Evolutionary conservation across 192 early-diverging fungal species (phyloP), one percentile per base, ranked within the genome.

Genomic region (Entomortierella lignicola): DNA sequence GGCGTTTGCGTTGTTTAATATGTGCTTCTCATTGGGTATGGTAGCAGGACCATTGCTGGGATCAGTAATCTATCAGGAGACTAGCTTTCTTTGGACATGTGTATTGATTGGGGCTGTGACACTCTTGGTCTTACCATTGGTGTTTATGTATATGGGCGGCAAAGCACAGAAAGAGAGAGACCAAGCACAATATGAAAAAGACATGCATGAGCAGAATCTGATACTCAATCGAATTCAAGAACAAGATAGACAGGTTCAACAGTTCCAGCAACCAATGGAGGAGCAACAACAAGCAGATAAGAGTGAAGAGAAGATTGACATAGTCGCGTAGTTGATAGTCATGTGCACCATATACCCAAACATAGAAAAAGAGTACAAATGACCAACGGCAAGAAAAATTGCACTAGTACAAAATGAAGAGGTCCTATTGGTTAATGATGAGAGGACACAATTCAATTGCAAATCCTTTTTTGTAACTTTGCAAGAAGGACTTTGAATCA

Each of bases 1-100:
- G 17, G 77, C 80, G 7, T 83, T 81, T 69, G 80, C 81, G 12
- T 29, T 83, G 23, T 83, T 84, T 59, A 86, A 86, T 70, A 79
- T 81, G 34, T 74, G 71, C 15, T 86, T 80, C 58, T 66, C 63
- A 1, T 23, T 74, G 27, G 72, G 72, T 2, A 74, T 66, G 63
- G 64, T 61, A 8, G 55, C 32, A 5, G 72, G 72, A 13, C 58
- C 72, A 1, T 47, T 74, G 50, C 31, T 74, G 37, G 72, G 63
- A 17, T 48, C 72, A 17, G 8, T 66, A 17, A 58, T 74, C 23
- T 74, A 66, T 18, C 61, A 74, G 32, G 58, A 66, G 58, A 66
- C 72, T 21, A 74, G 58, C 31, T 58, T 74, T 44, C 39, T 74
- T 25, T 74, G 72, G 72, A 66, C 72, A 0, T 74, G 72, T 55